Conservation (phyloP, 495 filamentous ascomycete genomes). For the Penicillium bialowiezense region DNA sequence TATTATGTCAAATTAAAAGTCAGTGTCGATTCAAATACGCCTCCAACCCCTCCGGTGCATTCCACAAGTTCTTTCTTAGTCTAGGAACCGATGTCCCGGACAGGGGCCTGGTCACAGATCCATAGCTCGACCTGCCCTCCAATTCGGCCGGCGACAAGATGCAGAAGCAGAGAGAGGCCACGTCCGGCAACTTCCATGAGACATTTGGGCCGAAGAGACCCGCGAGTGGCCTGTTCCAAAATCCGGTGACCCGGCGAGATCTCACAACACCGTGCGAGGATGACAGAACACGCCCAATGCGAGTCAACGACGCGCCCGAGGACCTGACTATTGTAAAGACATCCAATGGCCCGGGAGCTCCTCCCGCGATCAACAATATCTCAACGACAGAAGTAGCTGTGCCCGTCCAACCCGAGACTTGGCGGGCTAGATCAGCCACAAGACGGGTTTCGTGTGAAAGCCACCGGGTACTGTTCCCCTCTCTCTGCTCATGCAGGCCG, state of each 20-base stretch:
- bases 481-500: conserved; percentile 2
- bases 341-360: conserved; percentile 16
- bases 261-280: conserved; percentile 31
- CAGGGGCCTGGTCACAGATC: conserved; percentile 19
- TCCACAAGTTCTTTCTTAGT: conserved; percentile 20
- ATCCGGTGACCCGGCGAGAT: conserved; percentile 34
- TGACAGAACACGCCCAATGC: conserved; percentile 21
- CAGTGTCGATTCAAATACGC: conserved; percentile 5
- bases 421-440: conserved; percentile 28
- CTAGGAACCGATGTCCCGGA: conserved; percentile 24
- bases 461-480: conserved; percentile 13
- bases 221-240: conserved; percentile 29
- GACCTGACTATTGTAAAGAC: conserved; percentile 11
- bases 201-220: conserved; percentile 25
- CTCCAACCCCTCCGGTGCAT: conserved; percentile 25
- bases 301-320: conserved; percentile 10
- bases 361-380: conserved; percentile 5
- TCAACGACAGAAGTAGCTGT: conserved; percentile 6
- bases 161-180: conserved; percentile 23
- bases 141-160: conserved; percentile 21
- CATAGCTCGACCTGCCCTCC: conserved; percentile 18
- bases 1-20: neutral
- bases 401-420: conserved; percentile 26
- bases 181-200: conserved; percentile 31
- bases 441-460: conserved; percentile 14